Evolutionary conservation across 441 rosid species (phyloP).

Genomic region (Populus trichocarpa): DNA sequence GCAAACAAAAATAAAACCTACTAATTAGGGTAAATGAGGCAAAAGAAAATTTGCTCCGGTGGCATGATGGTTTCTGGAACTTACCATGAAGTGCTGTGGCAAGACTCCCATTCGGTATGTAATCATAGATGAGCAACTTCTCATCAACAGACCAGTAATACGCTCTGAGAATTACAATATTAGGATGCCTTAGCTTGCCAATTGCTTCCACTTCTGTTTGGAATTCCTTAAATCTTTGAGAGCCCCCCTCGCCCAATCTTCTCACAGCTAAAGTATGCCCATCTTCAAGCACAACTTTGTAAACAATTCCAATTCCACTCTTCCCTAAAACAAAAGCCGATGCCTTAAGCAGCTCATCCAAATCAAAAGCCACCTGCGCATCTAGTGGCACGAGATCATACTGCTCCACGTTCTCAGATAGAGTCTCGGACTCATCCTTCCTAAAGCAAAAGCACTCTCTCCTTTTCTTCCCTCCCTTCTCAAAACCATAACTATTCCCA

Average conservation of each 20-base stretch:
- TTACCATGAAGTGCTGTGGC: conserved; percentile 85
- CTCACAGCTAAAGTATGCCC: conserved; percentile 89
- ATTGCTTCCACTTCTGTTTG: conserved; percentile 95
- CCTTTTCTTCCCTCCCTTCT: conserved; percentile 54
- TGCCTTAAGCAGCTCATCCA: conserved; percentile 94
- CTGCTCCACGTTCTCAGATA: conserved; percentile 74
- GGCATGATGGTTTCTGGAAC: conserved; percentile 9
- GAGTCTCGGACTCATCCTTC: conserved; percentile 72
- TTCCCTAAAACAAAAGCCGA: conserved; percentile 94
- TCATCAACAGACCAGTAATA: conserved; percentile 98
- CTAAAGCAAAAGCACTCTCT: conserved; percentile 71
- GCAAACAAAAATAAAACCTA: neutral
- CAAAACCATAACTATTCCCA: conserved; percentile 41
- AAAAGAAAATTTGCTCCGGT: neutral
- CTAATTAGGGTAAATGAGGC: neutral
- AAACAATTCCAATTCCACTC: conserved; percentile 93
- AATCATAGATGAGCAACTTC: conserved; percentile 89
- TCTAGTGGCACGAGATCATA: conserved; percentile 77
- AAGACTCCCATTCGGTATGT: conserved; percentile 79
- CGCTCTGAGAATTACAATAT: conserved; percentile 81
- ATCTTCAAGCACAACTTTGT: conserved; percentile 91
- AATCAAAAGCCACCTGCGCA: conserved; percentile 72
- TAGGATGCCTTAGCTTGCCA: conserved; percentile 92
- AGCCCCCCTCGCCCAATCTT: conserved; percentile 95
- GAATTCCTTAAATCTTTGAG: conserved; percentile 95